Conservation (phyloP, 2,329 filamentous ascomycete species). For the Calonectria pauciramosa region DNA sequence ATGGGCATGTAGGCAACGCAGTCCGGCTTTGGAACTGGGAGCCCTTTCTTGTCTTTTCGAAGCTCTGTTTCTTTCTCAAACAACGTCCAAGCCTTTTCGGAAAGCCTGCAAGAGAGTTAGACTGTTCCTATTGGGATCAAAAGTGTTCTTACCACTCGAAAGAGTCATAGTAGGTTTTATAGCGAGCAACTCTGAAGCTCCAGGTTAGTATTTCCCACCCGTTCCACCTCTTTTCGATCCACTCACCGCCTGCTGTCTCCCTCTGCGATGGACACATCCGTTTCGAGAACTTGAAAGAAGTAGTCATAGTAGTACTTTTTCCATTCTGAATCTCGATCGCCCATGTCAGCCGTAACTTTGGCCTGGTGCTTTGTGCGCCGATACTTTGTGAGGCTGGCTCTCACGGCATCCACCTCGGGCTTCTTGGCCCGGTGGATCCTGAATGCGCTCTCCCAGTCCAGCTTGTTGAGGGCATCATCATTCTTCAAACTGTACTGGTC, state of each 20-base stretch:
- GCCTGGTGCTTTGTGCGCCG: conserved; percentile 16
- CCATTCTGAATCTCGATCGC: conserved; percentile 7
- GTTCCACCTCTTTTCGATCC: too few species aligned
- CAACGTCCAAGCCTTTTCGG: conserved; percentile 21
- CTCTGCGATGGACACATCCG: neutral
- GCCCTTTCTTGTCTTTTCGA: conserved; percentile 2
- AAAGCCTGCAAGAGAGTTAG: neutral
- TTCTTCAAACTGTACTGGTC: conserved; percentile 23
- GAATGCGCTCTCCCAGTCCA: conserved; percentile 23
- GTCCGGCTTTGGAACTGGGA: conserved; percentile 30
- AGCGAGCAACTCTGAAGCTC: conserved; percentile 11
- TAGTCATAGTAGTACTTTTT: conserved; percentile 8
- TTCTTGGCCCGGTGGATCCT: conserved; percentile 17
- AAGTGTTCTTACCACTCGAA: conserved; percentile 14
- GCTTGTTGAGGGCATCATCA: conserved; percentile 13
- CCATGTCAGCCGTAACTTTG: neutral
- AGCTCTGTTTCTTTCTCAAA: conserved; percentile 15
- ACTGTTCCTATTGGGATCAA: neutral
- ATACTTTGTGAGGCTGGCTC: conserved; percentile 16
- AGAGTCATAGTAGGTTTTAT: conserved; percentile 23
- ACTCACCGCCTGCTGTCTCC: conserved; percentile 25
- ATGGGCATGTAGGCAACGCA: conserved; percentile 35
- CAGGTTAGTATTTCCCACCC: neutral
- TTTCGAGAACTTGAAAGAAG: conserved; percentile 8
- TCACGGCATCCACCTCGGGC: conserved; percentile 12